Conservation (phyloP, 2,329 filamentous ascomycete genomes). For the Emmonsiellopsis sp. region DNA sequence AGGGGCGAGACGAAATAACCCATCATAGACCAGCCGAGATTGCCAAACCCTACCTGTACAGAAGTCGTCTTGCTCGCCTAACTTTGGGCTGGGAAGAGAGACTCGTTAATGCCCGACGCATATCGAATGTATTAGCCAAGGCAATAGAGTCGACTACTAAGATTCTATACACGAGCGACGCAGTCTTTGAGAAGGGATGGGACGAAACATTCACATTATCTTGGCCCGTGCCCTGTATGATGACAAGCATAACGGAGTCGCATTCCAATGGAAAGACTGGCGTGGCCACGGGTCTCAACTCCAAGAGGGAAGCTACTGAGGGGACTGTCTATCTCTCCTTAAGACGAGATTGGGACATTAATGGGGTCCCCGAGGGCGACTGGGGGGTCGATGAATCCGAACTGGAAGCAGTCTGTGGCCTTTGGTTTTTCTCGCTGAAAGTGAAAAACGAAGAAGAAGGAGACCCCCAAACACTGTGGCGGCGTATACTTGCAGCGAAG, state of each 20-base stretch:
- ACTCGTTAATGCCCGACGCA: not conserved
- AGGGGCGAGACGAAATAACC: not conserved
- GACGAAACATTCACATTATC: not conserved
- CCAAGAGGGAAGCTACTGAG: not conserved
- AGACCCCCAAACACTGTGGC: not conserved
- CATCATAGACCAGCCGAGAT: not conserved
- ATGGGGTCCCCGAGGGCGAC: not conserved
- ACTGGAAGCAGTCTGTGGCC: constrained; percentile 23
- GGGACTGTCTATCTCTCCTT: constrained; percentile 4
- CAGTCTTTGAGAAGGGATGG: not conserved
- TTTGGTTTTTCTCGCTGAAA: constrained; percentile 24
- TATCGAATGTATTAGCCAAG: not conserved
- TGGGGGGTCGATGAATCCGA: constrained; percentile 19
- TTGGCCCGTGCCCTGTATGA: not conserved
- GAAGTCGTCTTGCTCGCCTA: constrained; percentile 1
- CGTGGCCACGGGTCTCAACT: not conserved
- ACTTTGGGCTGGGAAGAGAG: constrained; percentile 2
- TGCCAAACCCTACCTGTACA: not conserved
- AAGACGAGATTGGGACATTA: not conserved
- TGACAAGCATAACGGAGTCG: not conserved
- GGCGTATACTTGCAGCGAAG: constrained; percentile 4
- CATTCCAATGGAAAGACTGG: not conserved
- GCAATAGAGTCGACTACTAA: constrained; percentile 1
- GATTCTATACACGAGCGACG: constrained; percentile 1
- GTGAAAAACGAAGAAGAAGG: not conserved